Percentiles rank a stretch among this genome's conserved stretches.
These are phyloP conservation scores for Penicillium longicatenatum DNA, from an alignment of 495 filamentous ascomycete genomes.

Conservation along the genomic window DNA sequence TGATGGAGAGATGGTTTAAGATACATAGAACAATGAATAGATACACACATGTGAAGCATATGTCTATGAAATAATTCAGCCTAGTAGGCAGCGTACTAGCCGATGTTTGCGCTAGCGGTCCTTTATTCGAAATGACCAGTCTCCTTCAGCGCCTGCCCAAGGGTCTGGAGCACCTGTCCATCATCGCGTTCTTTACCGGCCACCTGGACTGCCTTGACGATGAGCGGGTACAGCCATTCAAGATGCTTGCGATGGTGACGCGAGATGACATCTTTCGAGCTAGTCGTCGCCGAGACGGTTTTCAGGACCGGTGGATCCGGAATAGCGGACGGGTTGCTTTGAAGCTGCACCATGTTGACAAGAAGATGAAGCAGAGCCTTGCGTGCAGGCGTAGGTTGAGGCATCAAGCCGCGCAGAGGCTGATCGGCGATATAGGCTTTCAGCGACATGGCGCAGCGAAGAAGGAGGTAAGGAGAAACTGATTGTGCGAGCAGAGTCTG, in stretches of 20 bases:
- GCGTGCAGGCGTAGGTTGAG: constrained; percentile 80
- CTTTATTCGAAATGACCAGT: constrained; percentile 49
- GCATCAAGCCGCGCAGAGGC: constrained; percentile 87
- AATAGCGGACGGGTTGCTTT: constrained; percentile 71
- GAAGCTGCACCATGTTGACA: constrained; percentile 60
- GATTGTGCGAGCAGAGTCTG: constrained; percentile 68
- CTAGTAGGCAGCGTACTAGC: not conserved
- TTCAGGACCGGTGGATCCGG: constrained; percentile 55
- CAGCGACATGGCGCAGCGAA: constrained; percentile 76
- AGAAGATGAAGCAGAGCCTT: constrained; percentile 76
- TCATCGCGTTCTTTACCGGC: constrained; percentile 63
- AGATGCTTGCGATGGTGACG: constrained; percentile 67
- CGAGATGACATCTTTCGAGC: constrained; percentile 12
- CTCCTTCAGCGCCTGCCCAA: constrained; percentile 68
- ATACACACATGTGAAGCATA: not conserved
- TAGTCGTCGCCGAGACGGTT: constrained; percentile 46
- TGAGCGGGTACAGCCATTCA: constrained; percentile 77
- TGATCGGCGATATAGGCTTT: constrained; percentile 88
- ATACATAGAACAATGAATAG: constrained; percentile 13
- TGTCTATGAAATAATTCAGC: not conserved
- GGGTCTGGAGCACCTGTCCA: constrained; percentile 57
- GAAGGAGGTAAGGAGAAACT: constrained; percentile 79
- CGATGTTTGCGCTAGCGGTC: not conserved
- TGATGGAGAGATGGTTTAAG: constrained; percentile 6
- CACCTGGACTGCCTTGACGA: constrained; percentile 68